Conservation (phyloP, 2,329 filamentous ascomycete species). For the Bipolaris sorokiniana region DNA sequence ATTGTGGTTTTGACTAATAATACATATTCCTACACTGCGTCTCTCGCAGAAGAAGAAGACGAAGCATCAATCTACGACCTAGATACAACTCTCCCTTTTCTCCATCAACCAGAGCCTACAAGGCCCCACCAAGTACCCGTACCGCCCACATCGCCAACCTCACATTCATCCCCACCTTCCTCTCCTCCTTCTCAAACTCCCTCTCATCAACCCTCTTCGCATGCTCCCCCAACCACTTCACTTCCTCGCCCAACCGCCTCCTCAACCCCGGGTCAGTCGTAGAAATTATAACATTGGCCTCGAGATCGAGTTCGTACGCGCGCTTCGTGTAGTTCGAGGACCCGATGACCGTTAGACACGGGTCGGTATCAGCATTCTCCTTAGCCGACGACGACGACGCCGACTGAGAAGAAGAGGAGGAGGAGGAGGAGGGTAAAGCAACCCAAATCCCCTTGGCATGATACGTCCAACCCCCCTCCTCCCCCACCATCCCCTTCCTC, state of each 20-base stretch:
- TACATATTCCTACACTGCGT: conserved; percentile 1
- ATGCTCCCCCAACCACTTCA: conserved; percentile 78
- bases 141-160: conserved; percentile 94
- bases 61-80: background rate
- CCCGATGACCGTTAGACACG: conserved; percentile 82
- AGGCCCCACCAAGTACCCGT: conserved; percentile 80
- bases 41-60: background rate
- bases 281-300: conserved; percentile 85
- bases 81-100: background rate
- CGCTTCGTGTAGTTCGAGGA: conserved; percentile 96
- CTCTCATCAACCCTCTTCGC: conserved; percentile 71
- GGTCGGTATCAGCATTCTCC: conserved; percentile 53
- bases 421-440: background rate
- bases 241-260: conserved; percentile 76
- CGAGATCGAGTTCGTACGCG: conserved; percentile 89
- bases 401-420: conserved; percentile 61
- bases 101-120: conserved; percentile 55
- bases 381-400: background rate
- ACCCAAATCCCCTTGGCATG: conserved; percentile 97
- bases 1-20: background rate
- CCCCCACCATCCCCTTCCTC: conserved; percentile 79
- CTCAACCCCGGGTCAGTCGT: conserved; percentile 78
- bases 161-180: conserved; percentile 84
- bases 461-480: conserved; percentile 91
- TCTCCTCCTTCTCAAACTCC: conserved; percentile 80